Evolutionary conservation across 1,284 basidiomycete genomes (phyloP).

Genomic region (Agroathelia rolfsii): DNA sequence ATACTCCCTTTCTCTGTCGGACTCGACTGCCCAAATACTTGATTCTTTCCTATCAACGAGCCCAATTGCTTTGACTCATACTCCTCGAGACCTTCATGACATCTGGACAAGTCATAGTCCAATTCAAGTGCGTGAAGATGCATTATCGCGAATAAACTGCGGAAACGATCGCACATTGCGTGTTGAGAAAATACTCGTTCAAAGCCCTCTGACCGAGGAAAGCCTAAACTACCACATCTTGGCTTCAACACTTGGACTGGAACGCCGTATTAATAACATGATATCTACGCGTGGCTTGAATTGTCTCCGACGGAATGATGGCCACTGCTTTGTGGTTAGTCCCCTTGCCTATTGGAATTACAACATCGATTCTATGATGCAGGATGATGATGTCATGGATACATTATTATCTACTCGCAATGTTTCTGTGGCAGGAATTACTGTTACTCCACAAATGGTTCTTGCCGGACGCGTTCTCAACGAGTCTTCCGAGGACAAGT

Average conservation of each 20-base stretch:
- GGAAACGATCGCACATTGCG: slow-evolving; percentile 64
- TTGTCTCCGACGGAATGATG: slow-evolving; percentile 40
- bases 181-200: slow-evolving; percentile 68
- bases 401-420: slow-evolving; percentile 43
- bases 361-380: slow-evolving; percentile 39
- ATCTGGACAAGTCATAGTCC: slow-evolving; percentile 54
- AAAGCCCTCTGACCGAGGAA: slow-evolving; percentile 41
- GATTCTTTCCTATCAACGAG: slow-evolving; percentile 50
- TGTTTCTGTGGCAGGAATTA: slow-evolving; percentile 46
- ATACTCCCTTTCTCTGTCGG: slow-evolving; percentile 51
- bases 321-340: slow-evolving; percentile 58
- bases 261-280: slow-evolving; percentile 41
- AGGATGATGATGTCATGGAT: slow-evolving; percentile 47
- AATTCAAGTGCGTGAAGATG: slow-evolving; percentile 57
- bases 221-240: slow-evolving; percentile 52
- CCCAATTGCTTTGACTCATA: slow-evolving; percentile 37
- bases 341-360: slow-evolving; percentile 69
- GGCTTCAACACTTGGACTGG: slow-evolving; percentile 51
- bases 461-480: slow-evolving; percentile 55
- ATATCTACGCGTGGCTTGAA: slow-evolving; percentile 31
- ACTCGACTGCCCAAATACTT: slow-evolving; percentile 44
- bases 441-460: slow-evolving; percentile 63
- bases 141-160: slow-evolving; percentile 64
- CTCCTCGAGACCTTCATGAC: slow-evolving; percentile 54
- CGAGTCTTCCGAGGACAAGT: slow-evolving; percentile 36